Percentiles rank a stretch among this genome's conserved stretches.
Conservation (phyloP, 495 filamentous ascomycete genomes). For the Thozetella sp. region DNA sequence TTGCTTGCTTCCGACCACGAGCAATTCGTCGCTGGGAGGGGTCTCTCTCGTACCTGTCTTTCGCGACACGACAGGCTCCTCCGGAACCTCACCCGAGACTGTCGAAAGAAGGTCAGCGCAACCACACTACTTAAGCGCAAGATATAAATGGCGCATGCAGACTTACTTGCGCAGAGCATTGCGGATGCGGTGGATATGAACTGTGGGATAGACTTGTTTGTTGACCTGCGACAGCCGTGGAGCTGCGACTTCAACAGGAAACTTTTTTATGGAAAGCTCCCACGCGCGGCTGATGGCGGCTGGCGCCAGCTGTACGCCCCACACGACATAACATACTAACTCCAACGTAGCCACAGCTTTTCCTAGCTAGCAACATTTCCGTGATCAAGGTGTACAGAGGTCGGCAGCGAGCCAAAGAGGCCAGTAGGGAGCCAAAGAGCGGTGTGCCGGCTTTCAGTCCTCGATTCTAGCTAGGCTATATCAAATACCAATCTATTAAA, state of each 20-base stretch:
- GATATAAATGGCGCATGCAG: neutral
- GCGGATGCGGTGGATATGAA: constrained; percentile 13
- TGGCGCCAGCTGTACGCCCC: too few relatives aligned
- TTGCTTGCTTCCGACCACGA: neutral
- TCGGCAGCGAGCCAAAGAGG: too few relatives aligned
- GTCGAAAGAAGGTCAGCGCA: constrained; percentile 18
- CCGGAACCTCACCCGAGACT: constrained; percentile 98
- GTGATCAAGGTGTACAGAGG: too few relatives aligned
- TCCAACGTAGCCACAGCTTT: too few relatives aligned
- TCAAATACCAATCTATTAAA: too few relatives aligned
- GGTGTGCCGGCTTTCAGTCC: too few relatives aligned
- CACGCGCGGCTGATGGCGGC: constrained; percentile 6
- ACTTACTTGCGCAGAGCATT: constrained; percentile 76
- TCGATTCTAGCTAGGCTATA: too few relatives aligned
- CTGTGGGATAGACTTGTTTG: neutral
- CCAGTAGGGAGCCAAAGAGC: too few relatives aligned
- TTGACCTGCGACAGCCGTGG: neutral
- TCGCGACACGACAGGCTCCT: constrained; percentile 90
- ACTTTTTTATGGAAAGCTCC: constrained; percentile 18
- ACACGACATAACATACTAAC: too few relatives aligned
- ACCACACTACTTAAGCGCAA: constrained; percentile 12
- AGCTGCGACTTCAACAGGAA: neutral
- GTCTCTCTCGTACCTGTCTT: constrained; percentile 76
- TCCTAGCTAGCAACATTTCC: too few relatives aligned
- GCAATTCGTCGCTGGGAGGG: constrained; percentile 3